A percentile compares a stretch with the other conserved stretches of the same genome.
phyloP scores from a whole-genome alignment of 2,329 filamentous ascomycete species.

The Colletotrichum tabaci region DNA sequence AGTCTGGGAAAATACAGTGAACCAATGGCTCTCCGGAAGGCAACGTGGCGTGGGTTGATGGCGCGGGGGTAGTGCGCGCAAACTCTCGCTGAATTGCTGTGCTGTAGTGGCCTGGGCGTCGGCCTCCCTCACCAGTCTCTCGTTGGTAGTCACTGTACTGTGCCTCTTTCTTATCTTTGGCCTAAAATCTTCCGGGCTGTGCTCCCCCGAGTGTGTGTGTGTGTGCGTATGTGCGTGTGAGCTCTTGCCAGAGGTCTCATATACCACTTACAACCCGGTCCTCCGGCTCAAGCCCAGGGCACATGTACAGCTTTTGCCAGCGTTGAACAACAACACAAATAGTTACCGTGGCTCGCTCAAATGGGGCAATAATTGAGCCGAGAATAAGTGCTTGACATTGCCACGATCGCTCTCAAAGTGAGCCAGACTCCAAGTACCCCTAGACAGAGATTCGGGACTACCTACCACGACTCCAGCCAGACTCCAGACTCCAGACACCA shows the following conservation, averaged over 20 bases:
- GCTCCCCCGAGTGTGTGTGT: neutral
- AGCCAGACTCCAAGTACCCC: constrained; percentile 2
- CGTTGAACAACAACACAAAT: too few species aligned
- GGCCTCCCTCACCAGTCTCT: neutral
- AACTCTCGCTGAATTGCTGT: constrained; percentile 40
- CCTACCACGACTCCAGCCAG: neutral
- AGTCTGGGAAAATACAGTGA: constrained; percentile 15
- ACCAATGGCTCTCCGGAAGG: neutral
- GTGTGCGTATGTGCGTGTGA: neutral
- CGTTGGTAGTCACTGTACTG: neutral
- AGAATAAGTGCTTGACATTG: constrained; percentile 34
- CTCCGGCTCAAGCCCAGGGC: neutral
- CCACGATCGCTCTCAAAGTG: neutral
- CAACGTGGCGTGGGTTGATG: neutral
- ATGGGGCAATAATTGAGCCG: constrained; percentile 20
- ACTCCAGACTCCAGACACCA: constrained; percentile 9
- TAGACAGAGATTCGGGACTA: too few species aligned
- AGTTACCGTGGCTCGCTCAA: too few species aligned
- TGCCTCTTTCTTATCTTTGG: neutral
- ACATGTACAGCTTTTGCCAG: neutral
- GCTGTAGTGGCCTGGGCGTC: constrained; percentile 2
- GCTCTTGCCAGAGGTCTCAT: neutral
- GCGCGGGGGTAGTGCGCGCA: constrained; percentile 21
- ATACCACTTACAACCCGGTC: neutral
- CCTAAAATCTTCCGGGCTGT: neutral